Evolutionary conservation across 306 rosid genomes (phyloP).

Genomic region (Vigna nakashimae): DNA sequence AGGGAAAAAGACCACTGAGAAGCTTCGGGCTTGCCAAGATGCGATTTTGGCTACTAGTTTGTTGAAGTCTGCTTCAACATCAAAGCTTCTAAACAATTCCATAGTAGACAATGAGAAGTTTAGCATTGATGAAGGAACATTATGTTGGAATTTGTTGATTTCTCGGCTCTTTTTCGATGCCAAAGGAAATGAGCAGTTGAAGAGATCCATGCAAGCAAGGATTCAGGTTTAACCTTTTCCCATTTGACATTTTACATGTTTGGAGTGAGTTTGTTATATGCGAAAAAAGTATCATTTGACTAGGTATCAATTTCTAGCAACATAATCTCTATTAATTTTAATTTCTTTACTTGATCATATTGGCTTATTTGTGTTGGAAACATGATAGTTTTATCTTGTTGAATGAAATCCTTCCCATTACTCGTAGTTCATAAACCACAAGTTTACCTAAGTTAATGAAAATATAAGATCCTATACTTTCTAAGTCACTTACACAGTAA

Average conservation of each 20-base stretch:
- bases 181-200: slow-evolving; percentile 63
- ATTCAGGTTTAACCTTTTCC: slow-evolving; percentile 71
- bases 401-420: slow-evolving; percentile 16
- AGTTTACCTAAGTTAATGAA: slow-evolving; percentile 11
- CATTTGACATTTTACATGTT: slow-evolving; percentile 30
- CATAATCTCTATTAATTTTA: background rate
- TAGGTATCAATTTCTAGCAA: slow-evolving; percentile 24
- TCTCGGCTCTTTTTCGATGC: slow-evolving; percentile 90
- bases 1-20: slow-evolving; percentile 64
- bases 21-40: slow-evolving; percentile 59
- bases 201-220: slow-evolving; percentile 65
- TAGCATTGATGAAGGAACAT: slow-evolving; percentile 80
- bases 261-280: slow-evolving; percentile 9
- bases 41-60: slow-evolving; percentile 51
- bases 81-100: slow-evolving; percentile 53
- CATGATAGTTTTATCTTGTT: slow-evolving; percentile 29
- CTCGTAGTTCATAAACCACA: slow-evolving; percentile 22
- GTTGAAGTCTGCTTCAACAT: slow-evolving; percentile 52
- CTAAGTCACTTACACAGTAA: background rate
- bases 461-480: slow-evolving; percentile 19
- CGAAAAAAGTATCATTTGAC: slow-evolving; percentile 6
- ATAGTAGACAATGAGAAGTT: slow-evolving; percentile 63
- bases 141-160: slow-evolving; percentile 83
- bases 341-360: slow-evolving; percentile 32
- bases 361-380: slow-evolving; percentile 16